A percentile compares a stretch with the other conserved stretches of the same genome.
phyloP scores from a whole-genome alignment of 169 alveolate genomes.

The Cryptosporidium andersoni region DNA sequence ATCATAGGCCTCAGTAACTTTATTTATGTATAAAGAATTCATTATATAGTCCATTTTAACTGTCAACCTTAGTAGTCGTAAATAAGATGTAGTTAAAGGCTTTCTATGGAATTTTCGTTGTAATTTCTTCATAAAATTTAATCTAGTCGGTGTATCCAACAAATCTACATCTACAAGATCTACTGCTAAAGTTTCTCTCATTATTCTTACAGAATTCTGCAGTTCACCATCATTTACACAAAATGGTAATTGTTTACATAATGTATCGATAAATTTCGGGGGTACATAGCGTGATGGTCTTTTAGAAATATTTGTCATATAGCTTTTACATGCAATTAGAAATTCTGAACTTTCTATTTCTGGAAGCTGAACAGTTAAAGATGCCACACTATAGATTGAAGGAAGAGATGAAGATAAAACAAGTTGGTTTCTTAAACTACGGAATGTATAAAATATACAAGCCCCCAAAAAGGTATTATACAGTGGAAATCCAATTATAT shows the following conservation, averaged over 20 bases:
- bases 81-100: constrained; percentile 15
- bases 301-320: not conserved
- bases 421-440: constrained; percentile 52
- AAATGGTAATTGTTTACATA: constrained; percentile 21
- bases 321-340: constrained; percentile 12
- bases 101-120: constrained; percentile 11
- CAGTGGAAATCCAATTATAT: constrained; percentile 33
- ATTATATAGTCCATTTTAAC: constrained; percentile 17
- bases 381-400: constrained; percentile 29
- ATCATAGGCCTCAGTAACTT: constrained; percentile 1
- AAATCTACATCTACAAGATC: not conserved
- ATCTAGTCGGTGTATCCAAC: constrained; percentile 13
- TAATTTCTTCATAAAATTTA: constrained; percentile 10
- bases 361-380: constrained; percentile 54
- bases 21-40: not conserved
- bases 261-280: not conserved
- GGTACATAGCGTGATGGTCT: constrained; percentile 13
- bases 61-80: constrained; percentile 17
- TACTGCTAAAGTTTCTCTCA: constrained; percentile 32
- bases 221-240: constrained; percentile 26
- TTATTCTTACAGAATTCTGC: constrained; percentile 2
- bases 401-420: constrained; percentile 56
- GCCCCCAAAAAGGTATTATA: constrained; percentile 16
- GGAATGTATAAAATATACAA: constrained; percentile 39
- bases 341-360: constrained; percentile 4